A percentile compares a stretch with the other conserved stretches of the same genome.
Evolutionary conservation across 306 rosid species (phyloP).

Genomic region (Ammopiptanthus mongolicus): DNA sequence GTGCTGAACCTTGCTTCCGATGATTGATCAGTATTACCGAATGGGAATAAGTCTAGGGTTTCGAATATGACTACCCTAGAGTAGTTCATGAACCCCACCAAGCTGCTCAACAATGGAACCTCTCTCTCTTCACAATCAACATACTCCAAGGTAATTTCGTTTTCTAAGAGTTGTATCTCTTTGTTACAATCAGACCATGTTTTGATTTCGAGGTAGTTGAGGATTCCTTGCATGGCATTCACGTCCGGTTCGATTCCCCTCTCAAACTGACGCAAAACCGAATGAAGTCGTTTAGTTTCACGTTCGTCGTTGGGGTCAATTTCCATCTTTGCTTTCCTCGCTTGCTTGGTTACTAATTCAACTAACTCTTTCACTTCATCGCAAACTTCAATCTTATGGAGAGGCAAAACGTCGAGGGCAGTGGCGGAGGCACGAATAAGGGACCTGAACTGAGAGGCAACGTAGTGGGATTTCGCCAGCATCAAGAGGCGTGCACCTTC

Average conservation of each 20-base stretch:
- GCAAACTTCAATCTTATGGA: constrained; percentile 27
- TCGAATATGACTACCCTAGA: constrained; percentile 64
- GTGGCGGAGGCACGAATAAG: constrained; percentile 45
- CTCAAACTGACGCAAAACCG: constrained; percentile 41
- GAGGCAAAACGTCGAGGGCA: constrained; percentile 58
- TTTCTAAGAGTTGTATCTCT: constrained; percentile 61
- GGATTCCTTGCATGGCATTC: constrained; percentile 15
- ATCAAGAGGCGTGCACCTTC: constrained; percentile 43
- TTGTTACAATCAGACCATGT: constrained; percentile 54
- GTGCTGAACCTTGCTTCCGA: constrained; percentile 25
- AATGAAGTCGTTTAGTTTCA: constrained; percentile 9
- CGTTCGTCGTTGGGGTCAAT: constrained; percentile 37
- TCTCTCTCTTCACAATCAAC: constrained; percentile 30
- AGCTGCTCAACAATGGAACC: constrained; percentile 43
- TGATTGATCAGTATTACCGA: background rate
- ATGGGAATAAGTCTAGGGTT: too few relatives aligned
- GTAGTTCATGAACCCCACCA: constrained; percentile 57
- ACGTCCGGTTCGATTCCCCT: constrained; percentile 50
- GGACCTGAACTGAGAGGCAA: constrained; percentile 40
- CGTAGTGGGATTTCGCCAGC: constrained; percentile 47
- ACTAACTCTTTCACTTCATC: constrained; percentile 66
- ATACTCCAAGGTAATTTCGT: constrained; percentile 31
- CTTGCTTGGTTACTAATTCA: constrained; percentile 52
- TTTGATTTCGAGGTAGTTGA: constrained; percentile 46
- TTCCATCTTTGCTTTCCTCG: constrained; percentile 41